Evolutionary conservation across 1,284 basidiomycete species (phyloP).

Genomic region (Naganishia sp.): DNA sequence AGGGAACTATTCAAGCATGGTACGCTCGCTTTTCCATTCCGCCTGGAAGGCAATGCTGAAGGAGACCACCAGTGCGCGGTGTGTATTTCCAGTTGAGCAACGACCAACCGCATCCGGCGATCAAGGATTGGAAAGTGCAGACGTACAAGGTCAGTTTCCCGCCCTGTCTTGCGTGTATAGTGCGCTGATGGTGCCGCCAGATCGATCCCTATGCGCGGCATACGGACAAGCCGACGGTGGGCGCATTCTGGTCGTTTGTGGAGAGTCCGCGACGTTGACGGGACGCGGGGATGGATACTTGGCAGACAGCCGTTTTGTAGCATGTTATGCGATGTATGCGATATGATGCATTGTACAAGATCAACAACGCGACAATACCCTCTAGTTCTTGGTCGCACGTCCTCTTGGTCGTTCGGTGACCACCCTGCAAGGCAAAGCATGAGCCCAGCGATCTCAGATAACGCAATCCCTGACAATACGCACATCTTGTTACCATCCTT

Average conservation of each 20-base stretch:
- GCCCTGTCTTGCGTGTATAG: background rate
- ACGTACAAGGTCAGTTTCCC: conserved; percentile 71
- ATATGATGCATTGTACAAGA: conserved; percentile 8
- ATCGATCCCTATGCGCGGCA: conserved; percentile 87
- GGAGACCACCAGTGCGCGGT: conserved; percentile 70
- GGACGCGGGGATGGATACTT: background rate
- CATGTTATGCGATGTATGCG: background rate
- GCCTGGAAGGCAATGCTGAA: conserved; percentile 17
- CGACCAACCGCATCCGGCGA: conserved; percentile 80
- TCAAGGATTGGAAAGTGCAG: conserved; percentile 95
- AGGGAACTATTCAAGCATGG: conserved; percentile 88
- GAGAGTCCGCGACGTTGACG: conserved; percentile 56
- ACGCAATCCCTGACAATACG: conserved; percentile 31
- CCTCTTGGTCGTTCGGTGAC: conserved; percentile 83
- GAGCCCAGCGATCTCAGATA: background rate
- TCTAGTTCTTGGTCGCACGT: conserved; percentile 29
- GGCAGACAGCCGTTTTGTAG: background rate
- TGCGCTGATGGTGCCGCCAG: conserved; percentile 53
- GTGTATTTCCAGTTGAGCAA: conserved; percentile 91
- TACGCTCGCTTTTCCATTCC: conserved; percentile 52
- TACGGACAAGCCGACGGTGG: conserved; percentile 92
- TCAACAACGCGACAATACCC: background rate
- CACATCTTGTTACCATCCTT: conserved; percentile 89
- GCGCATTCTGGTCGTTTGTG: conserved; percentile 89
- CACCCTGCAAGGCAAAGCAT: conserved; percentile 55